Evolutionary conservation across 768 basidiomycete species (phyloP), one percentile per base, ranked within the genome.

Genomic region (Russula sp.): DNA sequence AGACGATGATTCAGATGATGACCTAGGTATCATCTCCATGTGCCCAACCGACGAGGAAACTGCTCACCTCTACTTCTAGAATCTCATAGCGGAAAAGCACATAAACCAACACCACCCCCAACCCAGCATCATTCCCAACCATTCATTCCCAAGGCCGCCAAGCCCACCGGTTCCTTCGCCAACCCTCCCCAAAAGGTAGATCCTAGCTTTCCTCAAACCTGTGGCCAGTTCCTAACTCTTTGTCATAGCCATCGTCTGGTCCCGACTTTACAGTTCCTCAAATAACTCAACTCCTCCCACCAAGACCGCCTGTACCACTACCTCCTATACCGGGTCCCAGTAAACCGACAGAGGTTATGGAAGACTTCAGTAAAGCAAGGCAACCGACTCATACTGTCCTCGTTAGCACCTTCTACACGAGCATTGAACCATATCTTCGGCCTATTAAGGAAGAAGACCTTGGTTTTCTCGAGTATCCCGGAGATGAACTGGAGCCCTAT

Each of bases 371-470:
- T 72, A 89, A 90, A 74, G 76, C 81, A 28, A 96, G 92, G 75
- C 84, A 79, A 56, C 92, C 92, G 0, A 69, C 82, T n/a, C 90
- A 91, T 72, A 81, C 38, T 38, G 38, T 81, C 11, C 80, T 79
- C 22, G 82, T 88, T 32, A 82, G 78, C 34, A 93, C 92, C 1
- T 98, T 97, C 73, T 94, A 94, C 75, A 79, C 88, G 28, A 89
- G 86, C 70, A 84, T 96, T 52, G 96, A 98, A 71, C 89, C 91
- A 13, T 99, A 90, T 80, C 79, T 95, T 71, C 87, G 94, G 57
- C 84, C 85, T 26, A 86, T 98, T 50, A 89, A 89, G 66, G 97
- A 98, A 75, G 97, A 98, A 75, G 97, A 99, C 72, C 78, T 98
- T 32, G 96, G 96, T 3, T 95, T 94, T 75, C 80, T 99, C 58